Base-by-base conservation (phyloP, 139 green algal genomes). In the Zygnema circumcarinatum region DNA sequence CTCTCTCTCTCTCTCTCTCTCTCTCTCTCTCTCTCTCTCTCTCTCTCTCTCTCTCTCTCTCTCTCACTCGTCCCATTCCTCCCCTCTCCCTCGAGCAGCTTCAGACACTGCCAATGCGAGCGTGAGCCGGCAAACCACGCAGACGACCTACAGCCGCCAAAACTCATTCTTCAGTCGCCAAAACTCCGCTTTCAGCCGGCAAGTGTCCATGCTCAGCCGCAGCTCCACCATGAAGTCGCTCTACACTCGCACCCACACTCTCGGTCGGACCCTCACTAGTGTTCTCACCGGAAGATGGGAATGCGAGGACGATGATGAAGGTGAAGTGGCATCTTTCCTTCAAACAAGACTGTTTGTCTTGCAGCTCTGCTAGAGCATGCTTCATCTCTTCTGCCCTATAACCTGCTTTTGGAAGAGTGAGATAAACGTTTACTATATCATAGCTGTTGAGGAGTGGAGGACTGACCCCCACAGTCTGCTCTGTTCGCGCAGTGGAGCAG, bases 401-500 rank as follows among this genome's bases (percentile, higher is more conserved):
- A 25, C 47, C 16, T 7, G 47, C 16, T 62, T 62, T 7, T 62
- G 7, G 47, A 25, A 7, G 7, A 62, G 47, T 62, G 47, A 25
- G 7, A 62, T 7, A 62, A 62, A 62, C 16, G 7, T 7, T 7
- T 62, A 62, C 7, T 62, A 16, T 62, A n/a, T n/a, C n/a, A n/a
- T 62, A 16, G 16, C 7, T 25, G 47, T 16, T 16, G 47, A 16
- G 16, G 16, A 62, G 7, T 62, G 47, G 16, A 62, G 7, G 16
- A 25, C 16, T 16, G 7, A 62, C 16, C 47, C 47, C 16, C 47
- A 7, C 47, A 25, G 16, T 62, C 16, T 62, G 16, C 47, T 62
- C 7, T 62, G 47, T 7, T 62, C n/a, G 47, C 16, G 47, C 52
- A 86, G 79, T 86, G 79, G 79, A 86, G 79, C 38, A 76, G 42